These are phyloP conservation scores for Sonneratia alba DNA, from an alignment of 345 rosid species.

Conservation along the genomic window DNA sequence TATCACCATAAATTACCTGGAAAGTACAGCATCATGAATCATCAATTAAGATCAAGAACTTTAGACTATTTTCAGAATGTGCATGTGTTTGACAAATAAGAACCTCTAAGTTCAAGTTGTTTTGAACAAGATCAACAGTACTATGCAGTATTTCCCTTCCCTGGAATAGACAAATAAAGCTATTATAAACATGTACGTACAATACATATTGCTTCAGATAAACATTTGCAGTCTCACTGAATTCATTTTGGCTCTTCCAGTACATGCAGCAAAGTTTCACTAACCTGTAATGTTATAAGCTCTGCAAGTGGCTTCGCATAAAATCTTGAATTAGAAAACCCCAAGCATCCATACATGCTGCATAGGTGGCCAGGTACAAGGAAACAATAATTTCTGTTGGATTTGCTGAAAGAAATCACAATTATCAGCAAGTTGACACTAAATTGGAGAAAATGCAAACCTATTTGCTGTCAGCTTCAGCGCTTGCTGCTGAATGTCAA, in stretches of 20 bases:
- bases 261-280: slow-evolving; percentile 9
- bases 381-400: slow-evolving; percentile 6
- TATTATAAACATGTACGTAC: not conserved
- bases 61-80: slow-evolving; percentile 6
- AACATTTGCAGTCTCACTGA: not conserved
- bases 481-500: slow-evolving; percentile 97
- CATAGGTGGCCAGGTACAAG: slow-evolving; percentile 12
- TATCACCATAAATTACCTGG: slow-evolving; percentile 96
- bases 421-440: not conserved
- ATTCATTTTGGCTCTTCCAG: not conserved
- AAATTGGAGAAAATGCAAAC: slow-evolving; percentile 18
- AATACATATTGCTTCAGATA: not conserved
- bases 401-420: not conserved
- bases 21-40: slow-evolving; percentile 1
- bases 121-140: slow-evolving; percentile 93
- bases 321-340: slow-evolving; percentile 95
- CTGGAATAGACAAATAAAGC: slow-evolving; percentile 25
- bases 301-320: slow-evolving; percentile 98
- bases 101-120: slow-evolving; percentile 85
- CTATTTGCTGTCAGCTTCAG: slow-evolving; percentile 96
- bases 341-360: slow-evolving; percentile 99
- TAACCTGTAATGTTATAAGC: slow-evolving; percentile 83
- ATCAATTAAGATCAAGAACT: not conserved
- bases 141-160: slow-evolving; percentile 97
- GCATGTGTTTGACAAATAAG: slow-evolving; percentile 13